phyloP scores from a whole-genome alignment of 148 eudicot species.

The Chenopodium album region DNA sequence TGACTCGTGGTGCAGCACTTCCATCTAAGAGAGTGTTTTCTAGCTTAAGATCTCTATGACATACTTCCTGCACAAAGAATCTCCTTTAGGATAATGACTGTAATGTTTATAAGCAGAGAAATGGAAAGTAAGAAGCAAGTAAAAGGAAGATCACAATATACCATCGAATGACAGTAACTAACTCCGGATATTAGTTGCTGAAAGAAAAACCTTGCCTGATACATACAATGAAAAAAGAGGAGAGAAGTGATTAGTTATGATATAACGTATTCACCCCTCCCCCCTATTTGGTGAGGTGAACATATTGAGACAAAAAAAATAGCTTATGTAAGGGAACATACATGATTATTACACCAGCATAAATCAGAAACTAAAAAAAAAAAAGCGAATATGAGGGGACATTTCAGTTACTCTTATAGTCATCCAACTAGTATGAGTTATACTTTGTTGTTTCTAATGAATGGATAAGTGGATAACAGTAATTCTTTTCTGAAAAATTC shows the following conservation, averaged over 20 bases:
- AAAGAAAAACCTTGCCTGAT: conserved; percentile 90
- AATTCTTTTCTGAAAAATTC: background rate
- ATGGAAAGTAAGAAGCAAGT: background rate
- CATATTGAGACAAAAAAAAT: background rate
- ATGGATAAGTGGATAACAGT: background rate
- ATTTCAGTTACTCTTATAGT: background rate
- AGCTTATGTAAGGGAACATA: background rate
- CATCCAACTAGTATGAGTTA: background rate
- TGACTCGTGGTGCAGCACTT: conserved; percentile 80
- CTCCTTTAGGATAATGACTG: background rate
- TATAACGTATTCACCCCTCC: background rate
- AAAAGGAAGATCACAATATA: conserved; percentile 27
- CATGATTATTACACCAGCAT: background rate
- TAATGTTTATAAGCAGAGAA: background rate
- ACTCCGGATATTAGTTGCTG: conserved; percentile 93
- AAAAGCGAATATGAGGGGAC: background rate
- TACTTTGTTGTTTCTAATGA: background rate
- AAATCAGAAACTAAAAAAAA: background rate
- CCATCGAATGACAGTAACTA: conserved; percentile 95
- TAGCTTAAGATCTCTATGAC: conserved; percentile 88
- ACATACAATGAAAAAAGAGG: conserved; percentile 3
- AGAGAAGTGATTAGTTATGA: background rate
- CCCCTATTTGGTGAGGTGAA: background rate
- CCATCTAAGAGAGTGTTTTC: conserved; percentile 90
- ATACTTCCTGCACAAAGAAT: conserved; percentile 60